A percentile compares a stretch with the other conserved stretches of the same genome.
phyloP scores from a whole-genome alignment of 805 yeast species.

The Limtongozyma cylindracea region DNA sequence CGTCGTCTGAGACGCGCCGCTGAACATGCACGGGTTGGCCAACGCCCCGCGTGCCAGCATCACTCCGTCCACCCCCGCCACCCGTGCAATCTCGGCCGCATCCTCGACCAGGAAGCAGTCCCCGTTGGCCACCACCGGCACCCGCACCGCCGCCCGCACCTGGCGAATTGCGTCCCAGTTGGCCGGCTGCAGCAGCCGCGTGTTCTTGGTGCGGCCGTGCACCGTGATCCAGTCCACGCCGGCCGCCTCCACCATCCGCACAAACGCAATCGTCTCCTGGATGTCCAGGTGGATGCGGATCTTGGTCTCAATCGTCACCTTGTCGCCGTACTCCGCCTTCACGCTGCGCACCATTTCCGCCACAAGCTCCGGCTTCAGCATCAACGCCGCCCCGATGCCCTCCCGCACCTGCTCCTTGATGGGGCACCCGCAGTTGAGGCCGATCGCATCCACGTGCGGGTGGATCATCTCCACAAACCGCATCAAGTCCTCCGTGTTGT shows the following conservation, averaged over 20 bases:
- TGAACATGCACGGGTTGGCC: conserved; percentile 70
- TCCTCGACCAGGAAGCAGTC: conserved; percentile 58
- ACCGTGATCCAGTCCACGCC: conserved; percentile 91
- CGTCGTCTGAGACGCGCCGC: conserved; percentile 50
- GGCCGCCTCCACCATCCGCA: conserved; percentile 46
- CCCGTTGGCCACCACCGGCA: conserved; percentile 96
- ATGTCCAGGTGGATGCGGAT: conserved; percentile 69
- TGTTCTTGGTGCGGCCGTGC: conserved; percentile 74
- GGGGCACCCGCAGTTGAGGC: conserved; percentile 95
- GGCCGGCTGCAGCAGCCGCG: conserved; percentile 68
- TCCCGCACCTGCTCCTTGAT: conserved; percentile 84
- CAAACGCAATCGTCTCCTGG: conserved; percentile 48
- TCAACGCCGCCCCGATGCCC: conserved; percentile 92
- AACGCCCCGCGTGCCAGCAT: conserved; percentile 89
- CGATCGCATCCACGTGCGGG: conserved; percentile 83
- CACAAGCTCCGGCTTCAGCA: conserved; percentile 61
- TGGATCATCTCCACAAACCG: conserved; percentile 74
- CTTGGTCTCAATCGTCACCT: conserved; percentile 69
- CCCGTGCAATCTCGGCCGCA: conserved; percentile 28
- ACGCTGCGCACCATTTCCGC: conserved; percentile 69
- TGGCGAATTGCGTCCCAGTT: conserved; percentile 57
- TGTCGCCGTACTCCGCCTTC: conserved; percentile 45
- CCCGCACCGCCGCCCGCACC: conserved; percentile 24
- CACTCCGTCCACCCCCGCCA: conserved; percentile 71
- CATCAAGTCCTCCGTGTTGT: conserved; percentile 57